phyloP scores from a whole-genome alignment of 78 protist species.

The Speleostelium caveatum region DNA sequence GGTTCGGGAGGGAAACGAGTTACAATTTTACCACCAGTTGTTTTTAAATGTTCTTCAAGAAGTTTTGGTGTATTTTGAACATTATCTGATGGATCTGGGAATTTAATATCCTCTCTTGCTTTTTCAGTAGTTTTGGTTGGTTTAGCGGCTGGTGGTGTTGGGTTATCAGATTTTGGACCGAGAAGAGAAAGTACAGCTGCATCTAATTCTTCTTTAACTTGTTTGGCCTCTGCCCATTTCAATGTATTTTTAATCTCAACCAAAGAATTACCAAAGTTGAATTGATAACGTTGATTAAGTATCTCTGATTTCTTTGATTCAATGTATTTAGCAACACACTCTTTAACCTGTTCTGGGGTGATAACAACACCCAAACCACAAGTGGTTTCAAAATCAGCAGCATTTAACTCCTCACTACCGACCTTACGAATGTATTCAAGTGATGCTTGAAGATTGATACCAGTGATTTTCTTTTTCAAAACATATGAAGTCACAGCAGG shows the following conservation, averaged over 20 bases:
- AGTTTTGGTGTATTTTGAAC: conserved; percentile 78
- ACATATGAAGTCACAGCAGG: neutral
- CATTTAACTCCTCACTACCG: conserved; percentile 32
- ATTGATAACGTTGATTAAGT: conserved; percentile 26
- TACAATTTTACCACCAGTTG: conserved; percentile 89
- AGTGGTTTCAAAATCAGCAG: neutral
- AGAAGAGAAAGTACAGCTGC: conserved; percentile 50
- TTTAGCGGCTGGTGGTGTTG: neutral
- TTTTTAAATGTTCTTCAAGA: conserved; percentile 51
- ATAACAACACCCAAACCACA: conserved; percentile 83
- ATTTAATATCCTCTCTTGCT: conserved; percentile 10
- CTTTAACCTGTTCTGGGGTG: conserved; percentile 60
- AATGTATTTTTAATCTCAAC: conserved; percentile 10
- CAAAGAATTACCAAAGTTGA: conserved; percentile 49
- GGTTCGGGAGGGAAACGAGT: conserved; percentile 99
- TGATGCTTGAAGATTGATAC: conserved; percentile 3
- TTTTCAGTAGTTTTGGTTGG: neutral
- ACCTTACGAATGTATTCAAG: conserved; percentile 13
- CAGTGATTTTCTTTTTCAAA: conserved; percentile 12
- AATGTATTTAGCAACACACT: conserved; percentile 41
- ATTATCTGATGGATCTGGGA: conserved; percentile 83
- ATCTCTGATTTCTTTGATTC: neutral
- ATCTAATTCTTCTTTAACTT: conserved; percentile 77
- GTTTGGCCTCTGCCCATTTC: conserved; percentile 72
- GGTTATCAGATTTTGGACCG: conserved; percentile 53